These are phyloP conservation scores for Pichia sp. DNA, from an alignment of 1,139 yeast species.

Conservation along the genomic window DNA sequence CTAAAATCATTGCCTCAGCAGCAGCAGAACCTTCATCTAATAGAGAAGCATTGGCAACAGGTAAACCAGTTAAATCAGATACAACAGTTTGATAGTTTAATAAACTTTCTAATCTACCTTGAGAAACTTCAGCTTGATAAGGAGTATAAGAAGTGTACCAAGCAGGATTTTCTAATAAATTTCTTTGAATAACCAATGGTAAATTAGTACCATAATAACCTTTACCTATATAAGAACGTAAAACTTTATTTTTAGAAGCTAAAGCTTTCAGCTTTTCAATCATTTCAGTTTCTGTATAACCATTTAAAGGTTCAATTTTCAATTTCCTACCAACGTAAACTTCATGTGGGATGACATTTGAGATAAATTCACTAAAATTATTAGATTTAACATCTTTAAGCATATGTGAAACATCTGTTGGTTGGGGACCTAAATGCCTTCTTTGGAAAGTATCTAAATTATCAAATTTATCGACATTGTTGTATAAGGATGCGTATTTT, in stretches of 20 bases:
- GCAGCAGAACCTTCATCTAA: conserved; percentile 98
- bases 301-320: conserved; percentile 55
- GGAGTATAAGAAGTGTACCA: conserved; percentile 99
- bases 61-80: conserved; percentile 83
- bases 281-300: conserved; percentile 79
- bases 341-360: conserved; percentile 69
- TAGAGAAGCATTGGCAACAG: conserved; percentile 87
- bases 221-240: conserved; percentile 77
- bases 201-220: conserved; percentile 88
- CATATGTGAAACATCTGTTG: conserved; percentile 58
- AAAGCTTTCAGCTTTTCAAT: conserved; percentile 57
- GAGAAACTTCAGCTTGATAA: conserved; percentile 96
- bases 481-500: conserved; percentile 37
- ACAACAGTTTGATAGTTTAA: conserved; percentile 88
- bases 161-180: conserved; percentile 85
- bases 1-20: conserved; percentile 90
- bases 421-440: conserved; percentile 86
- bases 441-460: conserved; percentile 73
- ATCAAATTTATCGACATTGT: conserved; percentile 29
- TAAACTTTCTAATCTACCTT: conserved; percentile 87
- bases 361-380: conserved; percentile 64
- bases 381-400: conserved; percentile 56
- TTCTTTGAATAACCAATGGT: conserved; percentile 92
- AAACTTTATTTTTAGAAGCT: conserved; percentile 68
- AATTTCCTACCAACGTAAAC: conserved; percentile 65